These are phyloP conservation scores for Blastomyces percursus DNA, from an alignment of 2,329 filamentous ascomycete species.

Conservation along the genomic window DNA sequence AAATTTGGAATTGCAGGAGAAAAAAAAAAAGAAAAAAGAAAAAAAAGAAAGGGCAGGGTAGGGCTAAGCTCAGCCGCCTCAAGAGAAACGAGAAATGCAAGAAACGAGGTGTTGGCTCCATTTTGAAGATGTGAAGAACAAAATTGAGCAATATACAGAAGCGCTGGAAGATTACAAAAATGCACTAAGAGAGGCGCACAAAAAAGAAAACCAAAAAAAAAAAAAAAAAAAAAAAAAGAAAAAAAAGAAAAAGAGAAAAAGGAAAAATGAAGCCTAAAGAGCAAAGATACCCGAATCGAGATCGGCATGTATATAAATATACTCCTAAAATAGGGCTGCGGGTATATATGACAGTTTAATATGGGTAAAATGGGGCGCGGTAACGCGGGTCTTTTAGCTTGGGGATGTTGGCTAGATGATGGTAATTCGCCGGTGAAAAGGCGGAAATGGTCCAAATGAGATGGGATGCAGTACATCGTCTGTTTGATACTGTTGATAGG, in stretches of 20 bases:
- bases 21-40: background rate
- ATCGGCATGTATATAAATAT: background rate
- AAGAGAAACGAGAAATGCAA: background rate
- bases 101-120: background rate
- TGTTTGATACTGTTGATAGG: background rate
- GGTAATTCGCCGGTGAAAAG: background rate
- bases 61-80: background rate
- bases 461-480: background rate
- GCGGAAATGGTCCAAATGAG: background rate
- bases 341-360: background rate
- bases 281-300: background rate
- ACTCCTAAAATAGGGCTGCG: background rate
- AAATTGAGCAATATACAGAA: background rate
- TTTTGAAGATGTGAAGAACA: background rate
- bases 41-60: background rate
- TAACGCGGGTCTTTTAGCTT: background rate
- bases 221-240: background rate
- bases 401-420: background rate
- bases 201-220: background rate
- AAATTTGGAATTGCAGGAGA: background rate
- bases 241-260: too few relatives aligned
- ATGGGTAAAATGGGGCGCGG: background rate
- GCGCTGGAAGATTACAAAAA: background rate
- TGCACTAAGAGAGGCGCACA: background rate
- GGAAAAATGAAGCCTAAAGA: background rate